Conservation (phyloP, 1,284 basidiomycete species). For the Mycosarcoma mackinlayi region DNA sequence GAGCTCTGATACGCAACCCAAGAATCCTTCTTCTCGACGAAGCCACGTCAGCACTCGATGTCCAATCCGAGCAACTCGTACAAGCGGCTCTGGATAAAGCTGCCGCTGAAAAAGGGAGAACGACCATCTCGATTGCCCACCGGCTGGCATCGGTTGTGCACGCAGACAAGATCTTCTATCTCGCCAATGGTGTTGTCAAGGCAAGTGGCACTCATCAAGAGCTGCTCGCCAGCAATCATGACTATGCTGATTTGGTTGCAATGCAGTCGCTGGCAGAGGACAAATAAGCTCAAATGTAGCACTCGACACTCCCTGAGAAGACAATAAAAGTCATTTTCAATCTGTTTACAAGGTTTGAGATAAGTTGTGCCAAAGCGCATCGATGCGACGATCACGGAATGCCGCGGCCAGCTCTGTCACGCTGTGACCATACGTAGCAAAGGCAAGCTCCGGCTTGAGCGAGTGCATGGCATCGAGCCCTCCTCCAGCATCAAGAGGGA, state of each 20-base stretch:
- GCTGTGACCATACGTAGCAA: not conserved
- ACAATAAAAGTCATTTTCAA: not conserved
- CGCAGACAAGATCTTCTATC: constrained; percentile 57
- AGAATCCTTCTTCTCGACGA: constrained; percentile 79
- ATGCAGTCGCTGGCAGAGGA: constrained; percentile 59
- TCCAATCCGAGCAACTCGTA: constrained; percentile 85
- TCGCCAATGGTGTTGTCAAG: constrained; percentile 53
- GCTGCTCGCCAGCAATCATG: constrained; percentile 47
- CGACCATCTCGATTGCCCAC: constrained; percentile 80
- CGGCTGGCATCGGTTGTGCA: constrained; percentile 81
- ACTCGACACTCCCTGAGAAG: no score
- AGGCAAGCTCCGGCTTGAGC: not conserved
- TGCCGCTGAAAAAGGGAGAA: constrained; percentile 79
- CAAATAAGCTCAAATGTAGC: no score
- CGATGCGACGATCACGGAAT: not conserved
- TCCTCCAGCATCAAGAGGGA: not conserved
- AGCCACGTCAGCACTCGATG: constrained; percentile 93
- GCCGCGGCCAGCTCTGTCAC: not conserved
- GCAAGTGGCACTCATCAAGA: constrained; percentile 52
- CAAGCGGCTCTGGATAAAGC: constrained; percentile 92
- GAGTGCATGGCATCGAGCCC: not conserved
- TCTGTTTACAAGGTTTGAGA: no score
- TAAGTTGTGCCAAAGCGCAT: constrained; percentile 2
- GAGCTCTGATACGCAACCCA: constrained; percentile 90
- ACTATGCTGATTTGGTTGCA: constrained; percentile 60